Percentiles rank a stretch among this genome's conserved stretches.
Evolutionary conservation across 805 yeast genomes (phyloP).

Genomic region (Candida berthetii): DNA sequence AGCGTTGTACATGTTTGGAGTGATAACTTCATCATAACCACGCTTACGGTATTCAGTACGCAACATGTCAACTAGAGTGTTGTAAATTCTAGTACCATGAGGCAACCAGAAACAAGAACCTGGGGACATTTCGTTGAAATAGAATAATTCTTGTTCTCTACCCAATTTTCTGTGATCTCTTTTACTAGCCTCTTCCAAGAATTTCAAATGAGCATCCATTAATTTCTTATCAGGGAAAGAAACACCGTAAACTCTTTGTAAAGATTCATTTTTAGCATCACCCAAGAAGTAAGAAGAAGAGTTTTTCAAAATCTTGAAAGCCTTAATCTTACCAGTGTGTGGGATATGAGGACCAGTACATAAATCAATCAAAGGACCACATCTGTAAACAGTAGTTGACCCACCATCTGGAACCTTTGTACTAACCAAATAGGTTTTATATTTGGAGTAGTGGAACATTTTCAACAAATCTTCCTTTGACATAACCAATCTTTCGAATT

Average conservation of each 20-base stretch:
- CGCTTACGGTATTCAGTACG: constrained; percentile 84
- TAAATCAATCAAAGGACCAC: constrained; percentile 95
- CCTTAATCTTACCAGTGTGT: constrained; percentile 94
- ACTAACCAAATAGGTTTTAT: constrained; percentile 81
- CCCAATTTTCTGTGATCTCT: constrained; percentile 98
- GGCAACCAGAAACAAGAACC: constrained; percentile 99
- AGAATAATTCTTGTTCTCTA: constrained; percentile 90
- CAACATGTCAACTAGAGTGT: constrained; percentile 73
- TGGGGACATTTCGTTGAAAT: constrained; percentile 95
- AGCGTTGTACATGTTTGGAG: constrained; percentile 98
- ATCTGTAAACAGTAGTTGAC: constrained; percentile 93
- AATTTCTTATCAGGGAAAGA: constrained; percentile 97
- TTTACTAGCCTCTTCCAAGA: constrained; percentile 91
- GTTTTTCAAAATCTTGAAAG: constrained; percentile 89
- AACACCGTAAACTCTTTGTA: constrained; percentile 96
- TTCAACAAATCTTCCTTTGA: constrained; percentile 85
- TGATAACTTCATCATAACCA: constrained; percentile 97
- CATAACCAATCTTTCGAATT: constrained; percentile 88
- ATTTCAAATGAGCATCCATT: constrained; percentile 92
- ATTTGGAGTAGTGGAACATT: constrained; percentile 95
- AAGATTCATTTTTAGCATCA: constrained; percentile 85
- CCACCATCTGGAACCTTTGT: constrained; percentile 95
- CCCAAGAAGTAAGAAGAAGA: constrained; percentile 96
- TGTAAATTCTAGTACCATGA: constrained; percentile 97
- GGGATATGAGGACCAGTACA: constrained; percentile 98